Evolutionary conservation across 2,329 filamentous ascomycete species (phyloP), one percentile per base, ranked within the genome.

Genomic region (Aspergillus fumigatiaffinis): DNA sequence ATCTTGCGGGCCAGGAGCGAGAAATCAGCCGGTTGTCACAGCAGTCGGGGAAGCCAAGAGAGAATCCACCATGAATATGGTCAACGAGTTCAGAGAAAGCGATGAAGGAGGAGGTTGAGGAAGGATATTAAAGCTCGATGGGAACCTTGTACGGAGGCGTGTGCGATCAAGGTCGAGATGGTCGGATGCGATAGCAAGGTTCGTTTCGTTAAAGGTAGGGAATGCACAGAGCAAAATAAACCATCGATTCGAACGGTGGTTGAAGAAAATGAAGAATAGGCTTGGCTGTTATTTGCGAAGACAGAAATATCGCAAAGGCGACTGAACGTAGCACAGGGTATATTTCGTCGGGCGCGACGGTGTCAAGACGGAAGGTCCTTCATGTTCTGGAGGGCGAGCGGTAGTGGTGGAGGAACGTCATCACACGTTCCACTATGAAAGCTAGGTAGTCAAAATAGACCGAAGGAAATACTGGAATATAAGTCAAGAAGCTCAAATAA

Each of bases 51-150:
- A 14, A 50, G 38, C 10, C 32, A 46, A 52, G 42, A 41, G 47
- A 42, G 48, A 47, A 56, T 41, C 51, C 56, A 67, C 60, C 66
- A 69, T 69, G 56, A 69, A 69, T 65, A 47, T 38, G 29, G 26
- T 23, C 20, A n/a, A 21, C n/a, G n/a, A 17, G 9, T 28, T 21
- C 42, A 4, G 48, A 52, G 17, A 20, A 7, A 28, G 38, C 42
- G 53, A 38, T 10, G 14, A 50, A 29, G 38, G 10, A 46, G 38
- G 20, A 42, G 9, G 6, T 47, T n/a, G 26, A 51, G 42, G 25
- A 20, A 29, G 17, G 25, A 53, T 48, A 32, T 17, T 4, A 23
- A 20, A 21, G 32, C 21, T 44, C 8, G 41, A 46, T 3, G 42
- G 23, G 38, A 25, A 29, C 28, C 8, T 52, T 28, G 50, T 56